A percentile compares a stretch with the other conserved stretches of the same genome.
Evolutionary conservation across 345 rosid species (phyloP).

Genomic region (Aethionema arabicum): DNA sequence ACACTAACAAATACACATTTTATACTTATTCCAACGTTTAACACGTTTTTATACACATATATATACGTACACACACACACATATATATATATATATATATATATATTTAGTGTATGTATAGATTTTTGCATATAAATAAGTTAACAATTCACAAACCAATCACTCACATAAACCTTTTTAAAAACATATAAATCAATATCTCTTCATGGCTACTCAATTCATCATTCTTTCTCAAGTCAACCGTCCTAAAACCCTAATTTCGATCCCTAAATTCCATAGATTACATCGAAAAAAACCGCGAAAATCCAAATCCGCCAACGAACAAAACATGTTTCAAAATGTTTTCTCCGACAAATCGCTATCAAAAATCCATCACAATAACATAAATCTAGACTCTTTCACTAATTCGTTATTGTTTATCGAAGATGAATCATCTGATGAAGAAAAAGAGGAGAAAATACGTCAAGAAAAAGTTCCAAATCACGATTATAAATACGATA

Average conservation of each 20-base stretch:
- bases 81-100: not conserved
- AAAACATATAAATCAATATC: slow-evolving; percentile 11
- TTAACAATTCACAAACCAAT: slow-evolving; percentile 16
- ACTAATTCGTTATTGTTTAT: slow-evolving; percentile 9
- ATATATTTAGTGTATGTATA: slow-evolving; percentile 18
- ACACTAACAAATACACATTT: not conserved
- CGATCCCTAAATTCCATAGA: slow-evolving; percentile 20
- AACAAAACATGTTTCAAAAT: slow-evolving; percentile 21
- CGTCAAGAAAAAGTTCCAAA: slow-evolving; percentile 17
- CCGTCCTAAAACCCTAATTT: slow-evolving; percentile 23
- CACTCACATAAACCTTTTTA: not conserved
- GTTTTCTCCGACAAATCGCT: slow-evolving; percentile 3
- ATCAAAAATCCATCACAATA: not conserved
- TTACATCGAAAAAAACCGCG: slow-evolving; percentile 19
- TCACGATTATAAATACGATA: slow-evolving; percentile 5
- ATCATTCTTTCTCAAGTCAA: slow-evolving; percentile 24
- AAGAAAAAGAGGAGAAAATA: slow-evolving; percentile 7
- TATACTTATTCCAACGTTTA: slow-evolving; percentile 6
- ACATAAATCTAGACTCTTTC: not conserved
- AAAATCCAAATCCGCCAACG: slow-evolving; percentile 21
- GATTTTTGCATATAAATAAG: slow-evolving; percentile 31
- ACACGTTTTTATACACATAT: not conserved
- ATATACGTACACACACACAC: not conserved
- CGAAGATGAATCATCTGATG: slow-evolving; percentile 5
- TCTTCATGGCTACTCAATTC: slow-evolving; percentile 38